Conservation (phyloP, 2,329 filamentous ascomycete species). For the Bimuria novae-zelandiae region DNA sequence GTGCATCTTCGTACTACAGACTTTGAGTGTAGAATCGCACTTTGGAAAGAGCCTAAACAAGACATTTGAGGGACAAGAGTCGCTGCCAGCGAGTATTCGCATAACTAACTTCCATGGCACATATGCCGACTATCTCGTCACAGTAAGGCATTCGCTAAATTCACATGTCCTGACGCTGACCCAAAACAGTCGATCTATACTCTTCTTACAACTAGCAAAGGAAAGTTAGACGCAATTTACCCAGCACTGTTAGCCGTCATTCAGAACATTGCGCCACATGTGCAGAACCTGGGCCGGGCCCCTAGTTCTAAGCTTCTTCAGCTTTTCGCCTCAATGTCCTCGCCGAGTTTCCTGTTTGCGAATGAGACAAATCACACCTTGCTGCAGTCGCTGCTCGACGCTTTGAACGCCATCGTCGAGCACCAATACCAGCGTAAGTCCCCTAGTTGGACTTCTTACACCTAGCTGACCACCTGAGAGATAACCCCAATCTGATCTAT, state of each 20-base stretch:
- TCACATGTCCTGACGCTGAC: slow-evolving; percentile 10
- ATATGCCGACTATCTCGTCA: slow-evolving; percentile 92
- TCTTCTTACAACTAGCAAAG: slow-evolving; percentile 88
- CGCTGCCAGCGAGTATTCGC: slow-evolving; percentile 78
- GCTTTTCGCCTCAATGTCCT: slow-evolving; percentile 88
- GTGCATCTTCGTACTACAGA: slow-evolving; percentile 97
- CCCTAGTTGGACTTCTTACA: not conserved
- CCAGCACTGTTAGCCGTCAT: slow-evolving; percentile 89
- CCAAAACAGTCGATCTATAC: slow-evolving; percentile 77
- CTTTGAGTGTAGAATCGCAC: slow-evolving; percentile 86
- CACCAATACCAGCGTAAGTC: slow-evolving; percentile 77
- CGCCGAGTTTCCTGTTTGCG: slow-evolving; percentile 86
- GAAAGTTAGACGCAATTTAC: slow-evolving; percentile 87
- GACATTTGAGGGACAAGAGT: slow-evolving; percentile 85
- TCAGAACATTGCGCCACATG: slow-evolving; percentile 87
- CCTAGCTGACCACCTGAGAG: slow-evolving; percentile 49
- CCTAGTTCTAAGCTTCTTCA: slow-evolving; percentile 84
- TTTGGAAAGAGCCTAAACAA: slow-evolving; percentile 92
- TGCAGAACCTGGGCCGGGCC: slow-evolving; percentile 74
- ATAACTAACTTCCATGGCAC: slow-evolving; percentile 84
- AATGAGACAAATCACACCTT: slow-evolving; percentile 90
- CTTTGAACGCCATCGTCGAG: slow-evolving; percentile 87
- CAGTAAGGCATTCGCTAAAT: slow-evolving; percentile 58
- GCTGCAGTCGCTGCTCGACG: slow-evolving; percentile 80
- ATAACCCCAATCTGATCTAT: slow-evolving; percentile 81